Conservation (phyloP, 306 rosid genomes). For the Dalbergia cochinchinensis region DNA sequence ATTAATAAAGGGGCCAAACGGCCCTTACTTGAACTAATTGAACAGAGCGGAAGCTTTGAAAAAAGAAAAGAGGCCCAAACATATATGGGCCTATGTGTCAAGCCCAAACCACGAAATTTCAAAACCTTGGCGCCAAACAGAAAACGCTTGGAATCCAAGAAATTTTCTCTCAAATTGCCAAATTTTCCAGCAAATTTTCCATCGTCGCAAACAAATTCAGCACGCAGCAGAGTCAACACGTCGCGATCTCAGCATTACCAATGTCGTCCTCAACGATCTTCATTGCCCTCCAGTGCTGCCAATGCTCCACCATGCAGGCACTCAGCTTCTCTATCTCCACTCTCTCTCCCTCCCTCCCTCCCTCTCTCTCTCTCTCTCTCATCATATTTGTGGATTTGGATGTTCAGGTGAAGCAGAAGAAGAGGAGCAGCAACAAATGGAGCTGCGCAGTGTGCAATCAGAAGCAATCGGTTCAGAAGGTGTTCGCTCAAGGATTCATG, state of each 20-base stretch:
- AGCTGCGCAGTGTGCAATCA: slow-evolving; percentile 78
- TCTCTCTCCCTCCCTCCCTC: slow-evolving; percentile 8
- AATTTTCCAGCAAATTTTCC: background rate
- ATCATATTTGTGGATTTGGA: background rate
- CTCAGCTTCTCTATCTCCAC: background rate
- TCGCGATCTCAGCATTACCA: background rate
- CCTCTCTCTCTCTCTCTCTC: background rate
- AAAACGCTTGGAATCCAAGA: background rate
- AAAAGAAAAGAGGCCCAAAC: too few species aligned
- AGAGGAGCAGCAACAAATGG: slow-evolving; percentile 79
- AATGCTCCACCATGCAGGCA: slow-evolving; percentile 94
- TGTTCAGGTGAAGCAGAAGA: slow-evolving; percentile 86
- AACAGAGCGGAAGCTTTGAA: too few species aligned
- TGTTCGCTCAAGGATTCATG: slow-evolving; percentile 78
- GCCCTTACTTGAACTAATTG: too few species aligned
- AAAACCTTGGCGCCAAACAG: slow-evolving; percentile 42
- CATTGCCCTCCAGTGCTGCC: slow-evolving; percentile 84
- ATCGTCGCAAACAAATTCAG: background rate
- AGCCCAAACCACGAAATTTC: background rate
- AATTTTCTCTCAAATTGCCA: background rate
- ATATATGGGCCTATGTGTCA: too few species aligned
- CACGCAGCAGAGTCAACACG: background rate
- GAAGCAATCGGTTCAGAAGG: slow-evolving; percentile 77
- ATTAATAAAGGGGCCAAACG: too few species aligned
- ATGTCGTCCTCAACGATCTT: slow-evolving; percentile 68